Base-by-base conservation (phyloP, 192 early-diverging fungal species). In the Tieghemiomyces parasiticus region DNA sequence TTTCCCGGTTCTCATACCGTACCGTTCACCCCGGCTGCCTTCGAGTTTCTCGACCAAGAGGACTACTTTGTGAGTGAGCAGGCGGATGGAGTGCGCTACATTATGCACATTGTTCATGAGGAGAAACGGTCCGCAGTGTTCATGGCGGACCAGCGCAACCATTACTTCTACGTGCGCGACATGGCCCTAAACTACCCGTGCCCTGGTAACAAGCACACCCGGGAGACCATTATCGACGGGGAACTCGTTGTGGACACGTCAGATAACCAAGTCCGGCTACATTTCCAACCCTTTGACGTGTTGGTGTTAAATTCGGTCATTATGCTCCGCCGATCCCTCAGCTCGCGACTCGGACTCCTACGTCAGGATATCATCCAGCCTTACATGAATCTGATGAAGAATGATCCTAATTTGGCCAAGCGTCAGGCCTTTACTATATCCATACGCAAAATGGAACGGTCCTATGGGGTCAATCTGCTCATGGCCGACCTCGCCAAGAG, bases 1-100 rank as follows among this genome's bases (percentile, higher is more conserved):
- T 82, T 81, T 64, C 72, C 77, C 30, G 78, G 81, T 6, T 74
- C 78, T 0, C 78, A 81, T 48, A 78, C 81, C 28, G 65, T 82
- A 28, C 62, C 60, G 25, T 82, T 82, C 62, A 58, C 61, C 26
- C 34, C 30, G 16, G 20, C 26, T 12, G 78, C 81, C 55, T 44
- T 82, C 9, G 22, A 65, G 9, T 67, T 70, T 46, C 65, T 82
- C 28, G 59, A 75, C 38, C 29, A 64, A 19, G 81, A 82, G 60
- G 62, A 74, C 64, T 82, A 74, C 54, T 82, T 72, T 64, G 77
- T 79, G 25, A 71, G 68, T 46, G 78, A 81, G 62, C 81, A 82
- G 59, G 78, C 80, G 10, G 77, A 79, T 61, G 80, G 80, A 1
- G 64, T 76, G 8, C 70, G 80, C n/a, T 77, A 70, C 47, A 60